These are phyloP conservation scores for Sporothrix inflata DNA, from an alignment of 2,329 filamentous ascomycete species.

Conservation along the genomic window DNA sequence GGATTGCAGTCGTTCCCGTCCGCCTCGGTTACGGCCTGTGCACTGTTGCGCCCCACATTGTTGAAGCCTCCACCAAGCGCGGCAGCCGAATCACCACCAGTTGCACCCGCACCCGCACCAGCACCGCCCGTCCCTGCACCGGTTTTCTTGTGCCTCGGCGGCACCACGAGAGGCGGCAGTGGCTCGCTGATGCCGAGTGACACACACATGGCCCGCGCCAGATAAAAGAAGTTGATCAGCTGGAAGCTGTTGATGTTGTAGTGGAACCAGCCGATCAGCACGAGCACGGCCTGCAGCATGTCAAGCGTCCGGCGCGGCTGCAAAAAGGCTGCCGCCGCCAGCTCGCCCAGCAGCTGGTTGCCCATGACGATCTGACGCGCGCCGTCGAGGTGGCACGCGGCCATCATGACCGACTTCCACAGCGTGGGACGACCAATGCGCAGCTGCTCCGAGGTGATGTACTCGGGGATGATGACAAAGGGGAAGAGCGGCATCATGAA, in stretches of 20 bases:
- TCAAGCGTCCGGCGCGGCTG: conserved; percentile 51
- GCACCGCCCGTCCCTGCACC: background rate
- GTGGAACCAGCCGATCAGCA: conserved; percentile 54
- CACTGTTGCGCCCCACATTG: background rate
- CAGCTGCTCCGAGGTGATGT: conserved; percentile 45
- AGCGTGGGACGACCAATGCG: conserved; percentile 48
- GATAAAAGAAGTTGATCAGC: conserved; percentile 53
- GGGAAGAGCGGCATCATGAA: conserved; percentile 47
- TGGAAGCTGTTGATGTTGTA: conserved; percentile 55
- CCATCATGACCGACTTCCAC: conserved; percentile 56
- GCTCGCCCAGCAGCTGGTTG: conserved; percentile 49
- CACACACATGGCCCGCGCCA: conserved; percentile 52
- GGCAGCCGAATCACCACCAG: background rate
- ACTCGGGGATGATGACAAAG: conserved; percentile 49
- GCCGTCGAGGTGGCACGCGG: conserved; percentile 48
- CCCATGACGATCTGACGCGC: conserved; percentile 50
- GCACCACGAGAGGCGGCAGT: conserved; percentile 28
- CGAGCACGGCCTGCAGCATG: conserved; percentile 51
- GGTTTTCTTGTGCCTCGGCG: background rate
- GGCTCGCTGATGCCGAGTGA: conserved; percentile 46
- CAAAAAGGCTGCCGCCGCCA: conserved; percentile 46
- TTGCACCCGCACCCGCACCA: background rate
- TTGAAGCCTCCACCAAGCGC: background rate
- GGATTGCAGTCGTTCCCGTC: background rate
- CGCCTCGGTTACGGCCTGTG: background rate